A percentile compares a stretch with the other conserved stretches of the same genome.
phyloP scores from a whole-genome alignment of 2,329 filamentous ascomycete genomes.

The Westerdykella aurantiaca region DNA sequence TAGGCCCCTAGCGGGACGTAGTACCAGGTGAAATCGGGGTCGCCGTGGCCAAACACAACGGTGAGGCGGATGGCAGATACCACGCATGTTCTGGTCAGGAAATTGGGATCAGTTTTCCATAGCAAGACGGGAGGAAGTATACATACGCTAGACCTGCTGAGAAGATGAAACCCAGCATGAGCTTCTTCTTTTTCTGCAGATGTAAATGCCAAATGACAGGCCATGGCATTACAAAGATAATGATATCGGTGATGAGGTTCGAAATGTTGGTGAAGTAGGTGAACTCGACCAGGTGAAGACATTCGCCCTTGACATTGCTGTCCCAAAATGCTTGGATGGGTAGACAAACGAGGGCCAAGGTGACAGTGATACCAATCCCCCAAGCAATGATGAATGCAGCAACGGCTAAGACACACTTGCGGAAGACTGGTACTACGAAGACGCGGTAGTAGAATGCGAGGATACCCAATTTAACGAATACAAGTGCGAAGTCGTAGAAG shows the following conservation, averaged over 20 bases:
- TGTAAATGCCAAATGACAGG: slow-evolving; percentile 33
- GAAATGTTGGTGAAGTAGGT: slow-evolving; percentile 33
- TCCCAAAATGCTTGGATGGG: slow-evolving; percentile 30
- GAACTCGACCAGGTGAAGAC: slow-evolving; percentile 25
- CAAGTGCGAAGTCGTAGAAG: slow-evolving; percentile 31
- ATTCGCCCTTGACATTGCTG: slow-evolving; percentile 19
- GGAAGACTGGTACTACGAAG: slow-evolving; percentile 26
- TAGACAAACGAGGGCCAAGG: slow-evolving; percentile 23
- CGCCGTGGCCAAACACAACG: slow-evolving; percentile 26
- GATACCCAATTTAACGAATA: slow-evolving; percentile 28
- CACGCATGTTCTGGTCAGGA: slow-evolving; percentile 22
- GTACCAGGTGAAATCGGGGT: slow-evolving; percentile 30
- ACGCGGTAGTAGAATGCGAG: slow-evolving; percentile 32
- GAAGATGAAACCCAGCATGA: slow-evolving; percentile 28
- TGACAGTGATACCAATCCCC: slow-evolving; percentile 30
- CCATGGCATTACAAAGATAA: slow-evolving; percentile 31
- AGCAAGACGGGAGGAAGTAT: background rate
- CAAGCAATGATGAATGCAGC: slow-evolving; percentile 24
- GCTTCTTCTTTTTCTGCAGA: slow-evolving; percentile 29
- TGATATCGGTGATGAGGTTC: slow-evolving; percentile 29
- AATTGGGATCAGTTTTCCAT: background rate
- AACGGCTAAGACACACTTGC: slow-evolving; percentile 24
- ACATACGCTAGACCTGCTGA: slow-evolving; percentile 30
- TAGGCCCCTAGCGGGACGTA: slow-evolving; percentile 32
- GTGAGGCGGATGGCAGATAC: slow-evolving; percentile 28